Percentiles rank a stretch among this genome's conserved stretches.
Conservation (phyloP, 306 rosid species). For the Dalbergia oliveri region DNA sequence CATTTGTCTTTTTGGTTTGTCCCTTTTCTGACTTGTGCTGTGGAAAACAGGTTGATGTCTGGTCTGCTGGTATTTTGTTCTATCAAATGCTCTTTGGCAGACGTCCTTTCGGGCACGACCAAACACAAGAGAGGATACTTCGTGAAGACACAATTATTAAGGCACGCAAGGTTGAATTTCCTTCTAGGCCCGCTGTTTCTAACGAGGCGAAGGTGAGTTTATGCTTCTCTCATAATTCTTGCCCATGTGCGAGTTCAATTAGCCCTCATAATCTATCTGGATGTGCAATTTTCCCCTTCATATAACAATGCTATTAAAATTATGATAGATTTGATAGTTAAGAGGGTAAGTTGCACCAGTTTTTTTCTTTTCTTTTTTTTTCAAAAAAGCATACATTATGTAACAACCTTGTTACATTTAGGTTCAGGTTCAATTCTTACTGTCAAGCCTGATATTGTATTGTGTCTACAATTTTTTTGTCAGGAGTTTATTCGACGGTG, state of each 20-base stretch:
- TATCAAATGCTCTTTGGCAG: slow-evolving; percentile 97
- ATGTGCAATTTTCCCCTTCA: not conserved
- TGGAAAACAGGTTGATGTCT: slow-evolving; percentile 90
- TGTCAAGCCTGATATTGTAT: slow-evolving; percentile 31
- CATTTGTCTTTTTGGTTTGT: not conserved
- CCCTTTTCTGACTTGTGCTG: slow-evolving; percentile 40
- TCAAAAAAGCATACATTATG: not conserved
- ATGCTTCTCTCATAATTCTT: slow-evolving; percentile 22
- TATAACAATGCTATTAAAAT: not conserved
- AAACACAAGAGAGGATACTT: slow-evolving; percentile 93
- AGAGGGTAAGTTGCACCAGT: not conserved
- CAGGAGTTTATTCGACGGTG: slow-evolving; percentile 93
- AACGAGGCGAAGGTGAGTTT: slow-evolving; percentile 95
- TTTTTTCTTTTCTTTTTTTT: no score
- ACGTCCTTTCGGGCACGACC: slow-evolving; percentile 99
- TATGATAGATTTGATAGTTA: slow-evolving; percentile 1
- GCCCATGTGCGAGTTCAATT: slow-evolving; percentile 7
- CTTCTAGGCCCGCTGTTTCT: slow-evolving; percentile 86
- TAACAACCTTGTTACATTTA: not conserved
- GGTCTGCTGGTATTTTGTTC: slow-evolving; percentile 92
- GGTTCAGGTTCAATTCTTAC: slow-evolving; percentile 11
- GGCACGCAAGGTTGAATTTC: slow-evolving; percentile 97
- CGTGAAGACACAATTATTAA: slow-evolving; percentile 98
- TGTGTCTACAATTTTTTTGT: slow-evolving; percentile 24
- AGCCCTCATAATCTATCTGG: not conserved